Evolutionary conservation across 306 rosid species (phyloP).

Genomic region (Dryas drummondii): DNA sequence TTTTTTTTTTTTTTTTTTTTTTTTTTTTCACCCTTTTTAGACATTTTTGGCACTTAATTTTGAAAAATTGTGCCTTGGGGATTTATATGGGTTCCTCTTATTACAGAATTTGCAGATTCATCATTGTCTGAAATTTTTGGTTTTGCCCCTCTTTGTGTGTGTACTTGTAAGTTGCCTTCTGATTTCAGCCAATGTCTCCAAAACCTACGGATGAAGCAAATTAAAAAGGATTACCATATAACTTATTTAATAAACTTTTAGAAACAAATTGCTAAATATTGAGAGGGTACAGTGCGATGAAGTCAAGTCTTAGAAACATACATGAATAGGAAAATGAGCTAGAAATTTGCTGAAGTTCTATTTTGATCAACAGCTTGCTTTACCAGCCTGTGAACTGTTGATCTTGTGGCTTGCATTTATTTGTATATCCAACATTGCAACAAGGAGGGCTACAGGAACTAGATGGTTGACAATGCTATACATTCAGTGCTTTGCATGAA

Average conservation of each 20-base stretch:
- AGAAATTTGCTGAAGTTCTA: background rate
- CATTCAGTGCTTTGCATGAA: background rate
- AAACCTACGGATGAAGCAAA: background rate
- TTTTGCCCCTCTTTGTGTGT: background rate
- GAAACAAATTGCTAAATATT: too few relatives aligned
- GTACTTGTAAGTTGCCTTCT: background rate
- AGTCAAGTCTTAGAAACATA: too few relatives aligned
- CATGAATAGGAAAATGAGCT: background rate
- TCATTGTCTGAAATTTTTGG: background rate
- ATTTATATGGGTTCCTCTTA: background rate
- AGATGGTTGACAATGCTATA: background rate
- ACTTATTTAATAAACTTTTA: background rate
- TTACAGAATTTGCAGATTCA: constrained; percentile 21
- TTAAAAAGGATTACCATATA: background rate
- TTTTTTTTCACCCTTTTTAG: background rate
- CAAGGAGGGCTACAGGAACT: background rate
- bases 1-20: background rate
- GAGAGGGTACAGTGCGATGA: too few relatives aligned
- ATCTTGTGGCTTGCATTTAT: background rate
- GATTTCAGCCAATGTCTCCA: background rate
- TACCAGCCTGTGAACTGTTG: background rate
- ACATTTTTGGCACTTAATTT: background rate
- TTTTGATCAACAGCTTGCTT: background rate
- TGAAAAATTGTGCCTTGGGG: background rate
- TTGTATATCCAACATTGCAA: background rate